A percentile compares a stretch with the other conserved stretches of the same genome.
These are phyloP conservation scores for Neofusicoccum sp. DNA, from an alignment of 2,329 filamentous ascomycete species.

Conservation along the genomic window DNA sequence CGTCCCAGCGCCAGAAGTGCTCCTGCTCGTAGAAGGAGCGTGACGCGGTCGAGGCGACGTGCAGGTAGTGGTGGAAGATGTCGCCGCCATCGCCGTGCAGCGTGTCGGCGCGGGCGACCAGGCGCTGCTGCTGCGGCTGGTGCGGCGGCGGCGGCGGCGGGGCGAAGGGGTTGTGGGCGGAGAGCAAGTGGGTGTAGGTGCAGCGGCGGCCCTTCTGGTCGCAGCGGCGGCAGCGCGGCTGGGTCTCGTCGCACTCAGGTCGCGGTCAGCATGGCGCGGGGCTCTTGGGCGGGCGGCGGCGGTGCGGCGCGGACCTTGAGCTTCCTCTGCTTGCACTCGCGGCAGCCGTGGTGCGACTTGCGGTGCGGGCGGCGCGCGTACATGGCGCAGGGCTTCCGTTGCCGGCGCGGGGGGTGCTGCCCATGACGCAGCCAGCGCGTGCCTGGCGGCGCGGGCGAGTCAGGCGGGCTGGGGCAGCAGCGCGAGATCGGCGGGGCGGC, in stretches of 20 bases:
- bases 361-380: not conserved
- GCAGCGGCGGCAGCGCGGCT: slow-evolving; percentile 10
- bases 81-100: not conserved
- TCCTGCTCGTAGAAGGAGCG: not conserved
- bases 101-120: not conserved
- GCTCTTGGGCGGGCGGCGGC: too few species aligned
- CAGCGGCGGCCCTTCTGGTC: not conserved
- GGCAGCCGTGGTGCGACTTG: slow-evolving; percentile 12
- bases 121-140: not conserved
- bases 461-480: too few species aligned
- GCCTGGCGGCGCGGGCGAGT: too few species aligned
- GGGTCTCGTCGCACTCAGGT: slow-evolving; percentile 10
- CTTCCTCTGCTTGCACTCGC: slow-evolving; percentile 10
- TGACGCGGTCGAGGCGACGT: not conserved
- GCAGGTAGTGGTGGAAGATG: slow-evolving; percentile 5
- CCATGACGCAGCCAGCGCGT: not conserved
- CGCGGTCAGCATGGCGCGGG: not conserved
- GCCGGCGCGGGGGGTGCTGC: not conserved
- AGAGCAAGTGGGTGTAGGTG: slow-evolving; percentile 9
- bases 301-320: not conserved
- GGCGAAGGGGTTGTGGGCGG: slow-evolving; percentile 6
- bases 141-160: not conserved
- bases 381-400: not conserved
- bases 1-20: slow-evolving; percentile 4
- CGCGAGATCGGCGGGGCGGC: too few species aligned